Conservation (phyloP, 2,329 filamentous ascomycete species). For the Malbranchea cinnamomea region DNA sequence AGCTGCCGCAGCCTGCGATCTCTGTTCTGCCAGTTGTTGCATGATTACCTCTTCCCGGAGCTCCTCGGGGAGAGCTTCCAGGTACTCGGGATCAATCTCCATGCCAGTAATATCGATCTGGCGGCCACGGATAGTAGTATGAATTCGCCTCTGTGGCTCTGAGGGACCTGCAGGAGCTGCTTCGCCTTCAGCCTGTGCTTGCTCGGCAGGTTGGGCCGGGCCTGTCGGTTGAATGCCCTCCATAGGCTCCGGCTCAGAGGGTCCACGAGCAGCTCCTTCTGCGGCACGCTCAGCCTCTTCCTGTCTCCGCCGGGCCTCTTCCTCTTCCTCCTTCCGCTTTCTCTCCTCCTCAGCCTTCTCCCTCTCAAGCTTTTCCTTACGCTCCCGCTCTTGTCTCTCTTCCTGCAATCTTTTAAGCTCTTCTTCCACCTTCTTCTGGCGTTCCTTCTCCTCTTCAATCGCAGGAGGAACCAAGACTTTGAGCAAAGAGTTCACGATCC, state of each 20-base stretch:
- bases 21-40: constrained; percentile 68
- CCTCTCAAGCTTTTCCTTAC: constrained; percentile 47
- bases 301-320: constrained; percentile 41
- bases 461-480: constrained; percentile 67
- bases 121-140: constrained; percentile 70
- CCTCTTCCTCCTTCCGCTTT: constrained; percentile 51
- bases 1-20: constrained; percentile 57
- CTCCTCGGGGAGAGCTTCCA: constrained; percentile 94
- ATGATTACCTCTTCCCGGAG: constrained; percentile 92
- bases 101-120: constrained; percentile 87
- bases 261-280: constrained; percentile 29
- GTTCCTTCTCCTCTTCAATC: constrained; percentile 62
- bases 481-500: constrained; percentile 54
- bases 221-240: constrained; percentile 55
- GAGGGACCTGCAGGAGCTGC: constrained; percentile 32
- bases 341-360: constrained; percentile 62
- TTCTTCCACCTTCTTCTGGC: constrained; percentile 44
- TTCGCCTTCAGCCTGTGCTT: constrained; percentile 18
- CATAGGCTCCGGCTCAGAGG: constrained; percentile 43
- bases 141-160: constrained; percentile 46
- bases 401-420: constrained; percentile 45
- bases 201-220: constrained; percentile 18
- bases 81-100: constrained; percentile 85
- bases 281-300: constrained; percentile 45
- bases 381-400: constrained; percentile 44